phyloP scores from a whole-genome alignment of 768 basidiomycete species.

The Boletus pseudo-olivaceus region DNA sequence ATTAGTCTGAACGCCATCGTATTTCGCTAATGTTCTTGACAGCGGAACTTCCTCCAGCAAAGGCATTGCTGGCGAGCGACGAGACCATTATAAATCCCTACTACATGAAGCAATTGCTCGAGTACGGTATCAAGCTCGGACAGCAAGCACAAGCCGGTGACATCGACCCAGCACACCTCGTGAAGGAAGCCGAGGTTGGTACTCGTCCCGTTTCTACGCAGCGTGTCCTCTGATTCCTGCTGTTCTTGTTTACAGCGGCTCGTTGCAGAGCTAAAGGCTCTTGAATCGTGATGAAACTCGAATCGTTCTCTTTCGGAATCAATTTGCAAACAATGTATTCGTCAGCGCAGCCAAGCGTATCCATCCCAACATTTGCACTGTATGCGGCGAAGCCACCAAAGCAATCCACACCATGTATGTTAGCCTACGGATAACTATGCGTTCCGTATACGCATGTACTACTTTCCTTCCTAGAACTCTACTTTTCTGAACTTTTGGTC shows the following conservation, averaged over 20 bases:
- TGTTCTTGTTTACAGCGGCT: constrained; percentile 44
- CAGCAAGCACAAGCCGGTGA: constrained; percentile 35
- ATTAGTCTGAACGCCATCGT: neutral
- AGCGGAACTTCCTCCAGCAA: constrained; percentile 31
- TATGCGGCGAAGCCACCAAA: constrained; percentile 25
- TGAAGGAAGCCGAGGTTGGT: constrained; percentile 57
- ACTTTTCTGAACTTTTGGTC: constrained; percentile 7
- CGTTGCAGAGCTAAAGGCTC: constrained; percentile 57
- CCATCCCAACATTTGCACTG: constrained; percentile 24
- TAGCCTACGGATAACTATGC: constrained; percentile 22
- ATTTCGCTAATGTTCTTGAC: neutral
- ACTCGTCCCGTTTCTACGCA: neutral
- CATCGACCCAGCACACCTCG: constrained; percentile 45
- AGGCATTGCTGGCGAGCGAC: constrained; percentile 38
- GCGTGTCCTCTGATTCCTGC: neutral
- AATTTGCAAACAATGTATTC: constrained; percentile 27
- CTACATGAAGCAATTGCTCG: constrained; percentile 72
- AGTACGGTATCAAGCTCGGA: constrained; percentile 68
- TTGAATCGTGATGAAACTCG: constrained; percentile 35
- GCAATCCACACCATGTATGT: constrained; percentile 30
- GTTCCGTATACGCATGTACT: constrained; percentile 22
- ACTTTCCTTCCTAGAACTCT: constrained; percentile 23
- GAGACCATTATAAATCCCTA: constrained; percentile 76
- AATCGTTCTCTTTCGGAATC: constrained; percentile 5
- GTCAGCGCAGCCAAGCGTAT: constrained; percentile 20